Base-by-base conservation (phyloP, 805 yeast species). In the Soucietia sequanensis region DNA sequence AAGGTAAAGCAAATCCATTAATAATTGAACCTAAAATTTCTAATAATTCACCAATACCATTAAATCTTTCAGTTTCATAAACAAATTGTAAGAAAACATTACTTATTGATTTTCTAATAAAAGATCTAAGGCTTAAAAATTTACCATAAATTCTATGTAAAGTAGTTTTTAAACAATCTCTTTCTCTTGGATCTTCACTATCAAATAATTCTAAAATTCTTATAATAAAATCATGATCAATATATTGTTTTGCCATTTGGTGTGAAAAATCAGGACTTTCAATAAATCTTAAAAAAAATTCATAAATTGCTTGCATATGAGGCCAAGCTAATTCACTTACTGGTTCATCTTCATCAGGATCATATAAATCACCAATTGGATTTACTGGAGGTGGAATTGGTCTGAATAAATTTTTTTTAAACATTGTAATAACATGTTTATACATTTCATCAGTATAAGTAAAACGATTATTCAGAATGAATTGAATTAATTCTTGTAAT, bases 261-360 rank as follows among this genome's bases (percentile, higher is more conserved):
- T 90, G 96, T 55, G 87, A 86, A 61, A 93, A 91, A 62, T 90
- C 97, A 2, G 95, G 95, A 44, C 91, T 81, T 64, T 93, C 98
- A 35, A 93, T 82, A 62, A 93, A 91, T 52, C 95, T 72, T 41
- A 93, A 68, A 57, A 93, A 91, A 52, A 93, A 88, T 60, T 93
- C 98, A 65, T 93, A 93, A 21, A 90, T 95, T 27, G 89, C 76
- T 62, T 88, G 95, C 98, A 93, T 93, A 59, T 93, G 99, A 9
- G 98, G 96, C 99, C 99, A 93, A 7, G 97, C 90, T 44, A 91
- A 78, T 58, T 93, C 98, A 50, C 81, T 80, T 24, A 93, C 95
- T 3, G 98, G 98, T 62, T 93, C 99, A 66, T 93, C 99, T 64
- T 93, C 99, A 63, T 93, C 99, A 1, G 99, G 99, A 52, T 93